Conservation (phyloP, 2,329 filamentous ascomycete species). For the Monosporascus sp. region DNA sequence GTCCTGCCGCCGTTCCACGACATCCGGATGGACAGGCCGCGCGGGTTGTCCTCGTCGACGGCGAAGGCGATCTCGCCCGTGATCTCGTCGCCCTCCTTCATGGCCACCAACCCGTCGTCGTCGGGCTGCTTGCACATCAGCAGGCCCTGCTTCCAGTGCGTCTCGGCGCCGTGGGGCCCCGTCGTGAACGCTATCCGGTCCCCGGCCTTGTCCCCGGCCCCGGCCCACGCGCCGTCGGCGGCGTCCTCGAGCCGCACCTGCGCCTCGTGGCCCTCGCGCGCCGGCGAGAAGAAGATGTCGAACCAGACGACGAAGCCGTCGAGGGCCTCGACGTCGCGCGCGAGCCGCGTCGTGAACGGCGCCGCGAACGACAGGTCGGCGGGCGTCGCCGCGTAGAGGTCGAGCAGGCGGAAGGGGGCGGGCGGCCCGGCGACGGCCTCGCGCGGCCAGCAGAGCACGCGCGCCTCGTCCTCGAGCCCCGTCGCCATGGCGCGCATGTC, state of each 20-base stretch:
- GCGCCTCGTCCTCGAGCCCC: conserved; percentile 74
- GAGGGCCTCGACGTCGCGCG: conserved; percentile 58
- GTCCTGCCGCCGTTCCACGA: conserved; percentile 51
- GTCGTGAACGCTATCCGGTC: conserved; percentile 83
- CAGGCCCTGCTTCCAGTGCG: conserved; percentile 87
- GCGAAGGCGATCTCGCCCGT: conserved; percentile 65
- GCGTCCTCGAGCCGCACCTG: conserved; percentile 45
- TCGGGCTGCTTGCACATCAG: conserved; percentile 57
- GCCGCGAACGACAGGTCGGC: conserved; percentile 73
- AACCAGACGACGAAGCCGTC: conserved; percentile 93
- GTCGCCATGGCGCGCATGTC: conserved; percentile 88
- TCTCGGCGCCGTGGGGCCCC: conserved; percentile 68
- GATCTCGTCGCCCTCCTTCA: conserved; percentile 53
- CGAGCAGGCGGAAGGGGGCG: conserved; percentile 58
- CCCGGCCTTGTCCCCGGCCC: conserved; percentile 30
- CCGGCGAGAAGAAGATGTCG: conserved; percentile 81
- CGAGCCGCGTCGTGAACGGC: conserved; percentile 39
- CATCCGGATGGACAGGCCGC: conserved; percentile 60
- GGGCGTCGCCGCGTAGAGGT: conserved; percentile 66
- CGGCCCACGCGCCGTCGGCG: conserved; percentile 56
- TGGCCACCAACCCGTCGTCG: conserved; percentile 23
- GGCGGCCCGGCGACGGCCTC: conserved; percentile 55
- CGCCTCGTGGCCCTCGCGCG: conserved; percentile 40
- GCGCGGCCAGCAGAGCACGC: conserved; percentile 66
- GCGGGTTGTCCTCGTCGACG: conserved; percentile 63